Base-by-base conservation (phyloP, 2,329 filamentous ascomycete genomes). In the Hymenoscyphus occultus region DNA sequence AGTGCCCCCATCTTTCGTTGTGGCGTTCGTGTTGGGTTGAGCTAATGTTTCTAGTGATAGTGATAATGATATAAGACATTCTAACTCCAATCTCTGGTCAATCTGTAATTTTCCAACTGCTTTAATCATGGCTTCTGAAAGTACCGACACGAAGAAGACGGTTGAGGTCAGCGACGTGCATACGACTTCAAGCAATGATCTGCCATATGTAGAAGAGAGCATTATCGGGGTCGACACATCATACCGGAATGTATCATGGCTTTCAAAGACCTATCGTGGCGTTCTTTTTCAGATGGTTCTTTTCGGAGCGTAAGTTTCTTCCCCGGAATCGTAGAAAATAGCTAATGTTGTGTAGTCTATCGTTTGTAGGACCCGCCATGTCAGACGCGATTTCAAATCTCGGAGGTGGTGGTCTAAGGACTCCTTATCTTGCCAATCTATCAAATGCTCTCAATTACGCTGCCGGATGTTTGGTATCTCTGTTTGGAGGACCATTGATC, bases 401-500 rank as follows among this genome's bases (percentile, higher is more conserved):
- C 14, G 67, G 67, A 14, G 67, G 67, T 9, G 67, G 67, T 40
- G 67, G 67, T 16, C 65, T 68, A 12, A 67, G 63, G 3, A 64
- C 62, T 19, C 67, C 67, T 32, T 68, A 63, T 22, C 48, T 68
- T n/a, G 65, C 67, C 16, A 68, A 68, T 54, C 61, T 68, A 16
- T 65, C 67, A 7, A 68, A 58, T 3, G 65, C 67, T 2, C 63
- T 68, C n/a, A 60, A 61, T 32, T 67, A 64, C 40, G 67, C 65
- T 28, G 51, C 67, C 1, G 65, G 65, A 16, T 66, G 58, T 39
- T 19, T 68, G 3, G 62, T 68, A 22, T 64, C 67, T 7, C 67
- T 68, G 1, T 73, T 76, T 9, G 77, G 77, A 22, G 77, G 77
- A 0, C 77, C 77, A 1, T 62, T 78, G 59, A 78, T 78, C 67